These are phyloP conservation scores for Wallacemonas sp. DNA, from an alignment of 208 protist genomes.

Conservation along the genomic window DNA sequence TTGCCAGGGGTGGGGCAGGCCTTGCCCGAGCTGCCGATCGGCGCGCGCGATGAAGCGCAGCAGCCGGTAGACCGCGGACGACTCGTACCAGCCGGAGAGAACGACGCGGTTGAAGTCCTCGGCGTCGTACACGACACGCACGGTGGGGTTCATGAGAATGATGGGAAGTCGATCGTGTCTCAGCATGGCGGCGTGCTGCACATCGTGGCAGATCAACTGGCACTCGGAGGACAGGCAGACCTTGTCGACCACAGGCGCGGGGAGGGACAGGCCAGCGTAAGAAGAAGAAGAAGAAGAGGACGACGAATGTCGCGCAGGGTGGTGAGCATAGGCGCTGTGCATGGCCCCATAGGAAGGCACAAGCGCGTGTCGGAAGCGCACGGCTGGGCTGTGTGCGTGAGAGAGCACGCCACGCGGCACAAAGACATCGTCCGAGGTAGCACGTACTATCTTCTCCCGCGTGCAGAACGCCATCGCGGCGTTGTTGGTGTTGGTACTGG, in stretches of 20 bases:
- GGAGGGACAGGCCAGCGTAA: too few relatives aligned
- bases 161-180: constrained; percentile 42
- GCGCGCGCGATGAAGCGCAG: neutral
- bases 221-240: constrained; percentile 76
- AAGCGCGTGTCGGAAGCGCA: constrained; percentile 62
- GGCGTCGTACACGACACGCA: constrained; percentile 63
- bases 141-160: constrained; percentile 75
- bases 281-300: too few relatives aligned
- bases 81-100: constrained; percentile 5
- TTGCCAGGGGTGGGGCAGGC: constrained; percentile 1
- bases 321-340: neutral
- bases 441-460: neutral
- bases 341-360: constrained; percentile 57
- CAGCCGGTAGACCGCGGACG: neutral
- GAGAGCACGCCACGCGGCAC: constrained; percentile 25
- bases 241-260: constrained; percentile 27
- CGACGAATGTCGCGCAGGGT: too few relatives aligned
- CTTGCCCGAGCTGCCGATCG: neutral
- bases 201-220: constrained; percentile 63
- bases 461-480: too few relatives aligned
- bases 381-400: constrained; percentile 26
- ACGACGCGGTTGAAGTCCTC: constrained; percentile 42
- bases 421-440: neutral
- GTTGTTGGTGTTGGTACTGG: too few relatives aligned
- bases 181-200: constrained; percentile 53